Evolutionary conservation across 2,329 filamentous ascomycete genomes (phyloP), one percentile per base, ranked within the genome.

Genomic region (Exophiala aquamarina): DNA sequence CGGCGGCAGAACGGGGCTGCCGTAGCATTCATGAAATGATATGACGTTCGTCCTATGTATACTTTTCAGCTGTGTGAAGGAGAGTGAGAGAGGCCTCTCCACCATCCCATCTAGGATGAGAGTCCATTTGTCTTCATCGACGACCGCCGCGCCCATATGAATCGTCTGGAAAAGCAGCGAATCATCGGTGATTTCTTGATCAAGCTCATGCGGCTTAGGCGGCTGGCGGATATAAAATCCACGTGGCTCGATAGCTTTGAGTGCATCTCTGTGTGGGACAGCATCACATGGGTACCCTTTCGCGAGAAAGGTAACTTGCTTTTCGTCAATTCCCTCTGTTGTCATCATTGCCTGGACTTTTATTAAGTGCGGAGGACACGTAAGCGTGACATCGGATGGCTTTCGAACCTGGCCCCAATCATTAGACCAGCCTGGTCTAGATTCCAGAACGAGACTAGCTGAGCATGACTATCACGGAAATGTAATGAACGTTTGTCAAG

Each of bases 21-120:
- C 65, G 38, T 63, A 69, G 52, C 66, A 69, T 49, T 69, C 66
- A 39, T 68, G 64, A 35, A 66, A 62, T 3, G 64, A 52, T 3
- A 61, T 64, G 4, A 68, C 42, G 4, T 47, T 58, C 7, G 44
- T 50, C 6, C 43, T 42, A 0, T 64, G 63, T 6, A 69, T 47
- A 3, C 44, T 28, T 20, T 53, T 54, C 8, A 69, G 47, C 35
- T 62, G 53, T 1, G 43, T n/a, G 6, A 64, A 57, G 9, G 54
- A 60, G 4, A 67, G 40, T 4, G 56, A 44, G 43, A 63, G 63
- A 0, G 63, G 63, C 2, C 44, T 39, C 7, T 58, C 34, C 2
- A 69, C 63, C 2, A 66, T 52, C 3, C 66, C 66, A 39, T 63
- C 59, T 13, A 68, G 45, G 0, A 62, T 50, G 2, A 69, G 57